phyloP scores from a whole-genome alignment of 257 asterid species.

The Scutellaria barbata region DNA sequence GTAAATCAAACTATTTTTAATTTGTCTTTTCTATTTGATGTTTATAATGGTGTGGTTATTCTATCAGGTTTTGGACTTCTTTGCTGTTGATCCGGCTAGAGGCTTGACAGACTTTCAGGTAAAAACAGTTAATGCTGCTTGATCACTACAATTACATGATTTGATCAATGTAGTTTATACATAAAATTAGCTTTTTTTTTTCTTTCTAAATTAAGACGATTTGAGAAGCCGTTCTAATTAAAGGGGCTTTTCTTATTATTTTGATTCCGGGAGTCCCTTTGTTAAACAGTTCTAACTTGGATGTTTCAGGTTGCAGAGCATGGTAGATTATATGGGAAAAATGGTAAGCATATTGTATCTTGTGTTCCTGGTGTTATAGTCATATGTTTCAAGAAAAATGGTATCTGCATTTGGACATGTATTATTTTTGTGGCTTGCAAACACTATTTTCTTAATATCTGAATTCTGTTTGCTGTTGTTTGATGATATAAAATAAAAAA shows the following conservation, averaged over 20 bases:
- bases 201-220: background rate
- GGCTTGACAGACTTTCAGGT: slow-evolving; percentile 89
- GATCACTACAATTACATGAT: slow-evolving; percentile 11
- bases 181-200: background rate
- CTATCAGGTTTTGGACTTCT: slow-evolving; percentile 77
- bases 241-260: slow-evolving; percentile 1
- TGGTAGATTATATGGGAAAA: slow-evolving; percentile 75
- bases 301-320: slow-evolving; percentile 76
- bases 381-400: slow-evolving; percentile 25
- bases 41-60: slow-evolving; percentile 19
- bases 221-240: background rate
- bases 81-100: slow-evolving; percentile 72
- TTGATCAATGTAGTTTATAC: slow-evolving; percentile 21
- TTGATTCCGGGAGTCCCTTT: background rate
- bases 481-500: background rate
- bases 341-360: slow-evolving; percentile 54
- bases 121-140: slow-evolving; percentile 28
- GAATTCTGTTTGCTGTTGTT: background rate
- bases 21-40: slow-evolving; percentile 9
- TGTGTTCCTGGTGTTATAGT: slow-evolving; percentile 6
- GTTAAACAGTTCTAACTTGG: slow-evolving; percentile 19
- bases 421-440: background rate
- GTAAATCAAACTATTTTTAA: background rate
- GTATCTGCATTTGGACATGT: background rate
- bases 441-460: slow-evolving; percentile 6